Base-by-base conservation (phyloP, 2,329 filamentous ascomycete genomes). In the Neopestalotiopsis rosae region DNA sequence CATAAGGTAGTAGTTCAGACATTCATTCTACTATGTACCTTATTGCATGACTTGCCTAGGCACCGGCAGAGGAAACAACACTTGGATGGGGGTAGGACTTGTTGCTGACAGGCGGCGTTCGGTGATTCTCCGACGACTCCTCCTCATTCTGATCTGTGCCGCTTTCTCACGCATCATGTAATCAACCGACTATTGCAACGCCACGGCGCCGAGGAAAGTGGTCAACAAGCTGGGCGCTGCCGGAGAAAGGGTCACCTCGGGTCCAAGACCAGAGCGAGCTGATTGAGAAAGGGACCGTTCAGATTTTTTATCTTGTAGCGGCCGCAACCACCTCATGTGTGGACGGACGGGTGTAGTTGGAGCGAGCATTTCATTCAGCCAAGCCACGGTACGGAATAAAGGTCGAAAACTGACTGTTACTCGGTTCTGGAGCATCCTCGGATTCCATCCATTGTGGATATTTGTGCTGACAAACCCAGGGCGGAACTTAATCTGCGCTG, bases 181-280 rank as follows among this genome's bases (percentile, higher is more conserved):
- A 28, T 9, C 57, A 20, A 24, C 20, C 45, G 45, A 52, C 24
- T 30, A 24, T 24, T 30, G 14, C 28, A 38, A 61, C 57, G 32
- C 57, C 32, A 30, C 57, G 10, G 57, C 28, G 14, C 57, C 24
- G 20, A 30, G 17, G 17, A 32, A 28, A 52, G 45, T 52, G 45
- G 45, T 52, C 45, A n/a, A 52, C 45, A 52, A 28, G 45, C 17
- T 52, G 45, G 45, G 14, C 17, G n/a, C 20, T 52, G 45, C 17
- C n/a, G 45, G 45, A 17, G 45, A 20, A 34, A 30, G 12, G 59
- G 28, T 30, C 32, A 34, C 34, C 59, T 62, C 59, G 59, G 59
- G 40, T 40, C 20, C 59, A 38, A 42, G 14, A 9, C 59, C 59
- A 12, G 59, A 62, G 59, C 59, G 34, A 62, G 59, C 59, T 40